Percentiles rank a stretch among this genome's conserved stretches.
Conservation (phyloP, 495 filamentous ascomycete species). For the Penicillium antarcticum region DNA sequence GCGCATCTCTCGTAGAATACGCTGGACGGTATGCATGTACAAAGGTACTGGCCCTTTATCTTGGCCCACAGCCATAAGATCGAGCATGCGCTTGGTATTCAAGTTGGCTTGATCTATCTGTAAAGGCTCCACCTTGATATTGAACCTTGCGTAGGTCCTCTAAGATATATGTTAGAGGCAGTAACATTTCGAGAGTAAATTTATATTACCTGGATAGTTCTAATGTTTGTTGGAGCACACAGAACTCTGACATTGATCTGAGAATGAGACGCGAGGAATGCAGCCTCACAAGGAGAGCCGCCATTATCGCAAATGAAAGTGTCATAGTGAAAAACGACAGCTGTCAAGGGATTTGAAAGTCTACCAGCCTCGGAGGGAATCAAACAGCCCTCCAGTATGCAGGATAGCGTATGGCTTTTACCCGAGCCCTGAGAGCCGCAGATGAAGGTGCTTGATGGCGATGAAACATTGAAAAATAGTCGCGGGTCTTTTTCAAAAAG, state of each 20-base stretch:
- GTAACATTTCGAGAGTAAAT: too few species aligned
- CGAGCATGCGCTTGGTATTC: slow-evolving; percentile 60
- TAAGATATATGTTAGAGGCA: background rate
- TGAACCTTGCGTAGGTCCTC: slow-evolving; percentile 25
- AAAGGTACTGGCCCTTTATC: slow-evolving; percentile 48
- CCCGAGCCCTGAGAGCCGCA: slow-evolving; percentile 76
- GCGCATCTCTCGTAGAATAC: slow-evolving; percentile 60
- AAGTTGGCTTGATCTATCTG: slow-evolving; percentile 57
- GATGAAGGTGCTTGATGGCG: slow-evolving; percentile 69
- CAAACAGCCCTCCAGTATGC: slow-evolving; percentile 65
- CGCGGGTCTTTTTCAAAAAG: slow-evolving; percentile 44
- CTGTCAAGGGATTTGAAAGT: slow-evolving; percentile 53
- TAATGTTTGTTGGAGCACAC: slow-evolving; percentile 59
- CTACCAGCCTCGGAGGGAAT: slow-evolving; percentile 35
- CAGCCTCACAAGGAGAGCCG: slow-evolving; percentile 64
- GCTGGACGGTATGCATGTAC: slow-evolving; percentile 57
- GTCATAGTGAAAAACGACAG: slow-evolving; percentile 69
- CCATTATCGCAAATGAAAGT: slow-evolving; percentile 52
- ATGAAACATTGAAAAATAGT: slow-evolving; percentile 63
- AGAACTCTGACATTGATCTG: slow-evolving; percentile 59
- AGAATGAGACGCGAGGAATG: slow-evolving; percentile 55
- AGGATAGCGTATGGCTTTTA: slow-evolving; percentile 71
- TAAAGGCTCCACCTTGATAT: slow-evolving; percentile 50
- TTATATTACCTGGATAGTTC: slow-evolving; percentile 46
- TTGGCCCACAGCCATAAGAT: slow-evolving; percentile 62